Percentiles rank a stretch among this genome's conserved stretches.
Evolutionary conservation across 2,329 filamentous ascomycete genomes (phyloP).

Genomic region (Alternaria consortialis): DNA sequence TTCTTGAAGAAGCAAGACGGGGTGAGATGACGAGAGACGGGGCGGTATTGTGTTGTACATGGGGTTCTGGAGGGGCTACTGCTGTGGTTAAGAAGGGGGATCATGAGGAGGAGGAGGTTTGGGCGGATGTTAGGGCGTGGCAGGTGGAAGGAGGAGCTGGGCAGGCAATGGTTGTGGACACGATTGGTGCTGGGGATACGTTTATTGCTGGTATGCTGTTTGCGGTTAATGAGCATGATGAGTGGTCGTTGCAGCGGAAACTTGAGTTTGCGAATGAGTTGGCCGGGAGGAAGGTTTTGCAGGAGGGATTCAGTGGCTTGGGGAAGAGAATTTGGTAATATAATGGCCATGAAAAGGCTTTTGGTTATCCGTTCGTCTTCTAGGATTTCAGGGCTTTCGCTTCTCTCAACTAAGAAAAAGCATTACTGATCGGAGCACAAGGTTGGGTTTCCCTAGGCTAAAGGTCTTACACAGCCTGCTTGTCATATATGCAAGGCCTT

Average conservation of each 20-base stretch:
- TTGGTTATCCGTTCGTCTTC: too few relatives aligned
- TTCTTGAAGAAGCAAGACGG: constrained; percentile 46
- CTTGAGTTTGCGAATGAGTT: constrained; percentile 71
- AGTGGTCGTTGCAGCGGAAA: constrained; percentile 61
- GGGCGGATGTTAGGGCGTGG: constrained; percentile 21
- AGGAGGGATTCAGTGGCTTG: constrained; percentile 66
- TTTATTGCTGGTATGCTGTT: constrained; percentile 78
- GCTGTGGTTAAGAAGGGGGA: constrained; percentile 53
- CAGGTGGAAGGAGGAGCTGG: background rate
- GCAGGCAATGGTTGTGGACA: constrained; percentile 55
- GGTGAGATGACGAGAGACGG: constrained; percentile 47
- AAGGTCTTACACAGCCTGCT: too few relatives aligned
- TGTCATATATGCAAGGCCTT: too few relatives aligned
- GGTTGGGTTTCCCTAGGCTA: too few relatives aligned
- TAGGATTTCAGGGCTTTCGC: too few relatives aligned
- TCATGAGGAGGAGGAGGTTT: background rate
- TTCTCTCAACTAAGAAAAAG: too few relatives aligned
- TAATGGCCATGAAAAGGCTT: too few relatives aligned
- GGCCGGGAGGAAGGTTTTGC: constrained; percentile 73
- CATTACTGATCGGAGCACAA: too few relatives aligned
- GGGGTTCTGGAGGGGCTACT: constrained; percentile 65
- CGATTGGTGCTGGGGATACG: constrained; percentile 78
- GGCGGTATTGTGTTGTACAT: constrained; percentile 65
- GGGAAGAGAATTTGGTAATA: constrained; percentile 17
- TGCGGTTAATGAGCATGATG: constrained; percentile 61